phyloP scores from a whole-genome alignment of 306 rosid species.

The Vigna unguiculata region DNA sequence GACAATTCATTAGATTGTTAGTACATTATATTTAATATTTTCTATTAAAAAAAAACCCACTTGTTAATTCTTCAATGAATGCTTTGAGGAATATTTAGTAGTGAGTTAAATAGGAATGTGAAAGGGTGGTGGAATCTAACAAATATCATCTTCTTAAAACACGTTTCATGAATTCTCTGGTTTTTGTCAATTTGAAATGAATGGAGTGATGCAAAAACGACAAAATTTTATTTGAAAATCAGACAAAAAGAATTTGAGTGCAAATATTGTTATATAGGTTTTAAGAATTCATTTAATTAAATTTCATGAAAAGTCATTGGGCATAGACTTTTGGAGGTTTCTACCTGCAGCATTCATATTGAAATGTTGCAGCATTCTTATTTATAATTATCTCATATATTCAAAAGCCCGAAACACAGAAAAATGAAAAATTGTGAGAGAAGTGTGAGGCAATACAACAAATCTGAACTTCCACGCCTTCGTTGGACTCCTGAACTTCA shows the following conservation, averaged over 20 bases:
- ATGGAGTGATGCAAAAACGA: background rate
- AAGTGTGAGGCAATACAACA: conserved; percentile 38
- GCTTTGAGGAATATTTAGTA: background rate
- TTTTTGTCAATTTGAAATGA: background rate
- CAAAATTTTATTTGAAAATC: background rate
- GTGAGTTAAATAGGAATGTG: background rate
- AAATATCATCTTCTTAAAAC: background rate
- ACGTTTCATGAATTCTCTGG: background rate
- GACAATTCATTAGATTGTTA: no score
- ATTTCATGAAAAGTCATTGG: conserved; percentile 19
- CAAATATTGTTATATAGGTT: background rate
- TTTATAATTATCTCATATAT: background rate
- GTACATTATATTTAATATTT: background rate
- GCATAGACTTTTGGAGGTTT: conserved; percentile 44
- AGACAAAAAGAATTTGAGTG: background rate
- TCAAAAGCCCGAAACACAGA: background rate
- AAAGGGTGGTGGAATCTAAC: background rate
- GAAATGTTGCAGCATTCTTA: background rate
- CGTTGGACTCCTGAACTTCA: conserved; percentile 52
- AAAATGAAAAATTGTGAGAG: conserved; percentile 36
- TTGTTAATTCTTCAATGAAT: background rate
- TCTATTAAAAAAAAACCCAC: background rate
- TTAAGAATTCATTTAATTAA: background rate
- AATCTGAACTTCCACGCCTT: conserved; percentile 49
- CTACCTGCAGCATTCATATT: conserved; percentile 31